Evolutionary conservation across 805 yeast species (phyloP).

Genomic region (Barnettozyma vustinii): DNA sequence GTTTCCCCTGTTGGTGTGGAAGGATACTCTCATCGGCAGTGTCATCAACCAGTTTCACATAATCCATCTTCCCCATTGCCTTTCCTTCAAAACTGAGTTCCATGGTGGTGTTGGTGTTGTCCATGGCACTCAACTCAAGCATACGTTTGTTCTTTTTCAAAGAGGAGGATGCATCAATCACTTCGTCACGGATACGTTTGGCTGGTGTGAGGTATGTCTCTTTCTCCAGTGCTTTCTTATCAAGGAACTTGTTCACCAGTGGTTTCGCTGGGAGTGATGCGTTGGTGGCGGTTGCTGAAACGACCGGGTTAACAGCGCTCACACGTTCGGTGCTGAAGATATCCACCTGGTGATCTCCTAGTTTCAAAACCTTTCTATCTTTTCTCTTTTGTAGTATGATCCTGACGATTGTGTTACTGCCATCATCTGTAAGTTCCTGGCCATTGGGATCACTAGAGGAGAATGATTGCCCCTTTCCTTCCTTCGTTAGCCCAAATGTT

Average conservation of each 20-base stretch:
- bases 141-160: constrained; percentile 25
- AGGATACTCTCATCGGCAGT: constrained; percentile 1
- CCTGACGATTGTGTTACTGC: constrained; percentile 4
- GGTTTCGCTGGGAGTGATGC: background rate
- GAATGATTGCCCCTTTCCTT: background rate
- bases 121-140: constrained; percentile 7
- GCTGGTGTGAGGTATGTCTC: constrained; percentile 17
- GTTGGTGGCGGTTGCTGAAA: background rate
- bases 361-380: constrained; percentile 11
- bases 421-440: constrained; percentile 13
- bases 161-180: constrained; percentile 19
- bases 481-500: constrained; percentile 9
- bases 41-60: constrained; percentile 34
- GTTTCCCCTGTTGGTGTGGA: background rate
- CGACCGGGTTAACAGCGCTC: constrained; percentile 5
- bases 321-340: constrained; percentile 8
- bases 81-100: constrained; percentile 42
- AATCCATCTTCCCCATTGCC: constrained; percentile 38
- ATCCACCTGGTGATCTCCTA: constrained; percentile 18
- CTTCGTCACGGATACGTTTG: constrained; percentile 26
- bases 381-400: constrained; percentile 8
- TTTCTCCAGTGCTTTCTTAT: constrained; percentile 7
- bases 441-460: background rate
- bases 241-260: constrained; percentile 7
- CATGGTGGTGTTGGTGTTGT: constrained; percentile 23